phyloP scores from a whole-genome alignment of 1,139 yeast species.

The Blastobotrys buckinghamii region DNA sequence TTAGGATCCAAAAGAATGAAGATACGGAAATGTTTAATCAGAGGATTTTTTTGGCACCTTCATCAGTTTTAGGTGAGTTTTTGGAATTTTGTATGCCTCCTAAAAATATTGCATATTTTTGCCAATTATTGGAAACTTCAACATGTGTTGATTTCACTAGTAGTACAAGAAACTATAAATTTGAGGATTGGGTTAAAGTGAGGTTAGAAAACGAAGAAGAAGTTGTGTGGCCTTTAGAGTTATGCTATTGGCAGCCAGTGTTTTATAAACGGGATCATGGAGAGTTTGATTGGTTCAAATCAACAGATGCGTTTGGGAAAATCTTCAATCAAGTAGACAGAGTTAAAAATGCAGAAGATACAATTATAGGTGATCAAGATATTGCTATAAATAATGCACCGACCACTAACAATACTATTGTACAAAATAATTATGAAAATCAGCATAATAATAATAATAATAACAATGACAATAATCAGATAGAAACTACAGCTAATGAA shows the following conservation, averaged over 20 bases:
- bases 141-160: constrained; percentile 45
- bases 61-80: constrained; percentile 66
- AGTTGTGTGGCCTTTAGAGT: constrained; percentile 18
- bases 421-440: too few relatives aligned
- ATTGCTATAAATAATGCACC: too few relatives aligned
- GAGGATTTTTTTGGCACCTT: constrained; percentile 64
- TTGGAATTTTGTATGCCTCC: constrained; percentile 48
- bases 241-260: constrained; percentile 14
- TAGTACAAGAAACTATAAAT: constrained; percentile 18
- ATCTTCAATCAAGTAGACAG: neutral
- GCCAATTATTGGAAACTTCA: constrained; percentile 45
- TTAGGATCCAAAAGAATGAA: constrained; percentile 13
- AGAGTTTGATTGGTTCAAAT: constrained; percentile 11
- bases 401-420: neutral
- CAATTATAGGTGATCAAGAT: too few relatives aligned
- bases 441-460: neutral
- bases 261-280: neutral
- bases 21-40: constrained; percentile 26
- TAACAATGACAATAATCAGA: too few relatives aligned
- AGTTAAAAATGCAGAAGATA: neutral
- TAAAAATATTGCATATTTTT: constrained; percentile 42
- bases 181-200: constrained; percentile 16
- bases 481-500: too few relatives aligned
- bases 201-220: constrained; percentile 16
- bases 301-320: constrained; percentile 10